These are phyloP conservation scores for Auricularia sp. DNA, from an alignment of 768 basidiomycete genomes.

Conservation along the genomic window DNA sequence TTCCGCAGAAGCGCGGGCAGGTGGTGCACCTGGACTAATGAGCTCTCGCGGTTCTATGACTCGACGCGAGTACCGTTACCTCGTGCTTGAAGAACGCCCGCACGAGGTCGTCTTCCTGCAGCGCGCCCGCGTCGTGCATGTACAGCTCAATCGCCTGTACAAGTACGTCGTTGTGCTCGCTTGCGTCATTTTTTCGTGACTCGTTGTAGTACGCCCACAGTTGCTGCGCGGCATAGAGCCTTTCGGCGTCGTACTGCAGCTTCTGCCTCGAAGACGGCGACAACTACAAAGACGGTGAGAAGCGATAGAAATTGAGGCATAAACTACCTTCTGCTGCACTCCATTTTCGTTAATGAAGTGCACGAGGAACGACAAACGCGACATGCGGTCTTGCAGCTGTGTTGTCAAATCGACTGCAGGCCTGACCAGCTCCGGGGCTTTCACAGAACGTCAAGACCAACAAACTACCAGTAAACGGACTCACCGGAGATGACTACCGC, in stretches of 20 bases:
- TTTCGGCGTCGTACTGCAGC: slow-evolving; percentile 76
- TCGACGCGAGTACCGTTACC: slow-evolving; percentile 10
- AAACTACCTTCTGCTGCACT: slow-evolving; percentile 55
- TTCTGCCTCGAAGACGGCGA: slow-evolving; percentile 68
- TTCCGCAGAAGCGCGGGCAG: slow-evolving; percentile 59
- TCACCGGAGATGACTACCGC: slow-evolving; percentile 66
- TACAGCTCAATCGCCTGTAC: slow-evolving; percentile 54
- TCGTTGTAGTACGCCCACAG: slow-evolving; percentile 75
- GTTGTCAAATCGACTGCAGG: slow-evolving; percentile 71
- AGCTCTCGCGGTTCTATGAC: background rate
- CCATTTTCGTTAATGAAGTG: slow-evolving; percentile 82
- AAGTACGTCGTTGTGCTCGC: slow-evolving; percentile 50
- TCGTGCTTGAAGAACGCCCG: slow-evolving; percentile 74
- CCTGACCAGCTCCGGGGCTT: slow-evolving; percentile 58
- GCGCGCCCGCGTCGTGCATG: slow-evolving; percentile 49
- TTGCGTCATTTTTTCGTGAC: slow-evolving; percentile 35
- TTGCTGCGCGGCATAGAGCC: slow-evolving; percentile 67
- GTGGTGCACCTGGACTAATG: slow-evolving; percentile 34
- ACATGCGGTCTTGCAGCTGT: slow-evolving; percentile 65
- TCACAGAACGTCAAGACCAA: slow-evolving; percentile 5
- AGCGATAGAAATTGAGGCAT: background rate
- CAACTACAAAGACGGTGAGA: slow-evolving; percentile 39
- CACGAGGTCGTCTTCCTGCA: slow-evolving; percentile 61
- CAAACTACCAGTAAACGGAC: slow-evolving; percentile 6
- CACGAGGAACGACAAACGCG: slow-evolving; percentile 75